These are phyloP conservation scores for Hypoxylon trugodes DNA, from an alignment of 495 filamentous ascomycete genomes.

Conservation along the genomic window DNA sequence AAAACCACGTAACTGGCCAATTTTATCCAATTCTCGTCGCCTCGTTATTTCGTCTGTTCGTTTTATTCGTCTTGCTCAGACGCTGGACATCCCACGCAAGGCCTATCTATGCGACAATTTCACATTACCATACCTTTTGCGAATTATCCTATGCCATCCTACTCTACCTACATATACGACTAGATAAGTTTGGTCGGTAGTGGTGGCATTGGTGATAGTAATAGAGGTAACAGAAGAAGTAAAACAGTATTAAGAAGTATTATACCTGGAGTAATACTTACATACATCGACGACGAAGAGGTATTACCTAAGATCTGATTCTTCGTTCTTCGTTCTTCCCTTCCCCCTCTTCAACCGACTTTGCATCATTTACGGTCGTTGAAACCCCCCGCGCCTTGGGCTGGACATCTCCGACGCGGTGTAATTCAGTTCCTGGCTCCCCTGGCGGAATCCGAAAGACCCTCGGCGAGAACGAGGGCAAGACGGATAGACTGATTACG, in stretches of 20 bases:
- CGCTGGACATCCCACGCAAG: conserved; percentile 32
- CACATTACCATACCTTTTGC: conserved; percentile 4
- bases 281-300: no score
- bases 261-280: no score
- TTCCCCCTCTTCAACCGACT: conserved; percentile 1
- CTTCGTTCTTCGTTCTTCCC: no score
- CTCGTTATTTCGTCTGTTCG: conserved; percentile 3
- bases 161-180: no score
- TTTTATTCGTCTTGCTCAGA: conserved; percentile 35
- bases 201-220: no score
- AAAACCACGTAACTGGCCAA: conserved; percentile 14
- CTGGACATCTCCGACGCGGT: conserved; percentile 35
- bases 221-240: no score
- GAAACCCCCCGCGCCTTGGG: conserved; percentile 3
- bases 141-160: conserved; percentile 22
- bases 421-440: conserved; percentile 35
- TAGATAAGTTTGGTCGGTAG: no score
- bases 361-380: conserved; percentile 12
- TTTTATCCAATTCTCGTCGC: not conserved
- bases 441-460: conserved; percentile 17
- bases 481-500: no score
- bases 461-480: conserved; percentile 24
- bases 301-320: conserved; percentile 42
- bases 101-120: conserved; percentile 1
- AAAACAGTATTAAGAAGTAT: no score